These are phyloP conservation scores for Obba rivulosa DNA, from an alignment of 768 basidiomycete genomes.

Conservation along the genomic window DNA sequence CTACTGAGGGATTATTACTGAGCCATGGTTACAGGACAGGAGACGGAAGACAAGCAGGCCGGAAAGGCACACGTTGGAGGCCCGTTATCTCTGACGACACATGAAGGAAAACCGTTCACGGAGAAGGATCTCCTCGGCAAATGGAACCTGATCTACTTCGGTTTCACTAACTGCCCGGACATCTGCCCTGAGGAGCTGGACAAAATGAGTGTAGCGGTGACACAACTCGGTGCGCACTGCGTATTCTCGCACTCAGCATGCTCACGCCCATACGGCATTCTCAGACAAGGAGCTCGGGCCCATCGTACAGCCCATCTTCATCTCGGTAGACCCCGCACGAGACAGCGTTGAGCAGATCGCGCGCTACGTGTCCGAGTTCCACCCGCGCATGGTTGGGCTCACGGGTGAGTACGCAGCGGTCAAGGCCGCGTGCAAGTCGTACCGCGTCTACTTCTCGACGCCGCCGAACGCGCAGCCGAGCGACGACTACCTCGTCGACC, in stretches of 20 bases:
- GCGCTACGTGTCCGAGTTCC: conserved; percentile 78
- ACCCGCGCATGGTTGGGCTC: conserved; percentile 83
- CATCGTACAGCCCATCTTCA: conserved; percentile 85
- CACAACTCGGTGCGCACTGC: conserved; percentile 69
- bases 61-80: conserved; percentile 91
- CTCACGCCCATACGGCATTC: background rate
- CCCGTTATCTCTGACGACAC: conserved; percentile 72
- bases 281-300: conserved; percentile 65
- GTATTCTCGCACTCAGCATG: conserved; percentile 2
- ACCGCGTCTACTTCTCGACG: conserved; percentile 98
- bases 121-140: conserved; percentile 81
- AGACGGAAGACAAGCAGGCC: conserved; percentile 64
- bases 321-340: conserved; percentile 94
- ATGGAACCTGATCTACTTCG: conserved; percentile 93
- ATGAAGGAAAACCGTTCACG: conserved; percentile 65
- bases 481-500: conserved; percentile 96
- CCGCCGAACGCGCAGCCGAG: conserved; percentile 79
- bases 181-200: conserved; percentile 98
- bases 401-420: conserved; percentile 80
- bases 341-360: conserved; percentile 62
- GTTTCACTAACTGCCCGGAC: conserved; percentile 99
- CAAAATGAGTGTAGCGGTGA: conserved; percentile 80
- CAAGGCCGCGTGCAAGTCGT: conserved; percentile 89
- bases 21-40: conserved; percentile 49
- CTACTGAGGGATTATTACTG: background rate